Percentiles rank a stretch among this genome's conserved stretches.
Evolutionary conservation across 1,139 yeast species (phyloP).

Genomic region (Saccharomyces uvarum): DNA sequence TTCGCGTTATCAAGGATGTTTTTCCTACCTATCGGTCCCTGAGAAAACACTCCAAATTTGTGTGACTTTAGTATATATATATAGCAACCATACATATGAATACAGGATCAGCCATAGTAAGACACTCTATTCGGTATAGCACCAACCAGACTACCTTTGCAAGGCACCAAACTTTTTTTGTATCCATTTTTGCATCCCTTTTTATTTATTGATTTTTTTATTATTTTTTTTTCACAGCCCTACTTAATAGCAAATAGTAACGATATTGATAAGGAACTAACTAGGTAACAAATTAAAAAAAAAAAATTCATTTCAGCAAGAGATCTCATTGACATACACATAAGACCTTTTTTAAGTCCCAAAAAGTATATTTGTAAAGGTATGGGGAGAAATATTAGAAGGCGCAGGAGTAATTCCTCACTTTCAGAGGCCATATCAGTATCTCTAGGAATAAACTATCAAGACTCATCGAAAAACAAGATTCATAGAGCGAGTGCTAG

Average conservation of each 20-base stretch:
- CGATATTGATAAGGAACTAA: neutral
- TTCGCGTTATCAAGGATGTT: neutral
- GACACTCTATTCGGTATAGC: neutral
- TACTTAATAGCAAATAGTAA: neutral
- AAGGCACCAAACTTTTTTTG: neutral
- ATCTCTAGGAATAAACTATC: constrained; percentile 25
- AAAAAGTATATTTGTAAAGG: neutral
- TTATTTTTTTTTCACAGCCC: neutral
- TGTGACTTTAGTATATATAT: neutral
- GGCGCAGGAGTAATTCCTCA: constrained; percentile 7
- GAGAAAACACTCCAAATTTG: neutral
- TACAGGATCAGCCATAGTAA: neutral
- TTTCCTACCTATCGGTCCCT: neutral
- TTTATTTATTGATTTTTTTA: neutral
- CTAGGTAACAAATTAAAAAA: neutral
- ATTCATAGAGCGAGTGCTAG: neutral
- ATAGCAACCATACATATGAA: neutral
- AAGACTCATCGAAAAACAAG: constrained; percentile 3
- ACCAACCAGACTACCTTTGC: neutral
- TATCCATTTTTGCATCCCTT: neutral
- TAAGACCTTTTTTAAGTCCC: neutral
- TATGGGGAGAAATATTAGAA: neutral
- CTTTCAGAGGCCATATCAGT: constrained; percentile 27
- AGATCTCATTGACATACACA: neutral
- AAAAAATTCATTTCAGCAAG: neutral